phyloP scores from a whole-genome alignment of 2,329 filamentous ascomycete genomes.

The Amauroascus niger region DNA sequence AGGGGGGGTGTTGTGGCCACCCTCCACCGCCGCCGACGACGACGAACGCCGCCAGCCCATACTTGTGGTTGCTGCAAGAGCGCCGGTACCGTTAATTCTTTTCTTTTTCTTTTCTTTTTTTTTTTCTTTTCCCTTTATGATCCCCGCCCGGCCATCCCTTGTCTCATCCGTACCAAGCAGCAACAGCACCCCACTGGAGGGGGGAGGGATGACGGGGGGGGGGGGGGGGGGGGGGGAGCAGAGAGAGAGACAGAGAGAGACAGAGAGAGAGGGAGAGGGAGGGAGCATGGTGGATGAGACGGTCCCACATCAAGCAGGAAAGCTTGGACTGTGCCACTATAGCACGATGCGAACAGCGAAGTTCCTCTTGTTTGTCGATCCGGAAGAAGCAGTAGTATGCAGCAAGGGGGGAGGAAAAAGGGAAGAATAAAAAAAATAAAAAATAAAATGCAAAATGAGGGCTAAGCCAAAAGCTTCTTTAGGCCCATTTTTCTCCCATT shows the following conservation, averaged over 20 bases:
- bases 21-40: slow-evolving; percentile 1
- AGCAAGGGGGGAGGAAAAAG: not conserved
- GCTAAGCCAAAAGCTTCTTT: not conserved
- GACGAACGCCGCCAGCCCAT: too few species aligned
- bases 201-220: not conserved
- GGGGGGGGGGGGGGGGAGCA: not conserved
- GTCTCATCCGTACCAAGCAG: slow-evolving; percentile 2
- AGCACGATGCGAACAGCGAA: slow-evolving; percentile 10
- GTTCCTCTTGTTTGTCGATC: slow-evolving; percentile 9
- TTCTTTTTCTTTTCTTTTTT: not conserved
- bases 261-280: not conserved
- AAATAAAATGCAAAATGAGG: not conserved
- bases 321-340: slow-evolving; percentile 14
- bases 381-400: not conserved
- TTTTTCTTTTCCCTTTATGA: not conserved
- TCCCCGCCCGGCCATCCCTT: not conserved
- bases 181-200: slow-evolving; percentile 1
- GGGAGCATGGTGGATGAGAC: not conserved
- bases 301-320: slow-evolving; percentile 6
- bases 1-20: not conserved
- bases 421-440: not conserved
- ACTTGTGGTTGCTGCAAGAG: not conserved
- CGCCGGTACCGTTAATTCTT: slow-evolving; percentile 8
- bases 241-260: not conserved
- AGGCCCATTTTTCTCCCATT: not conserved